These are phyloP conservation scores for Eimeria falciformis DNA, from an alignment of 169 alveolate genomes.

Conservation along the genomic window DNA sequence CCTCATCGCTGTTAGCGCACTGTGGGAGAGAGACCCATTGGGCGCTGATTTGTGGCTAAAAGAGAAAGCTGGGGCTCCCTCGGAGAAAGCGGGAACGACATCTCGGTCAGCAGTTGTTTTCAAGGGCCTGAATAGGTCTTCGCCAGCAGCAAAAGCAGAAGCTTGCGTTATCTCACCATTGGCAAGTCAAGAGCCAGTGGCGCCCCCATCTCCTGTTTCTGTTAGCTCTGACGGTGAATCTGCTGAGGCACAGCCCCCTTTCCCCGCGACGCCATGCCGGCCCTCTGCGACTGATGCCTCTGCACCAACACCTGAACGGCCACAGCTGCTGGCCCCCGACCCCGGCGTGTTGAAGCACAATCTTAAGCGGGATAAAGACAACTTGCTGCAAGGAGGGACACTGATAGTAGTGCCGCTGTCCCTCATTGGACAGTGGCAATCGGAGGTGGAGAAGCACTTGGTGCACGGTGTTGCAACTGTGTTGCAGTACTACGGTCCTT, in stretches of 20 bases:
- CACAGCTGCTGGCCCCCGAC: conserved; percentile 32
- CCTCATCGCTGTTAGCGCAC: conserved; percentile 67
- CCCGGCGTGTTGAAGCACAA: conserved; percentile 35
- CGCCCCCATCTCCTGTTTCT: conserved; percentile 14
- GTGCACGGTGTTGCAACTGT: conserved; percentile 79
- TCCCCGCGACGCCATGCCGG: neutral
- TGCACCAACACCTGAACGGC: neutral
- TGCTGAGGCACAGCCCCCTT: neutral
- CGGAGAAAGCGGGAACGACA: neutral
- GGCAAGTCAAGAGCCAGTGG: neutral
- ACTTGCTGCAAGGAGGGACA: conserved; percentile 84
- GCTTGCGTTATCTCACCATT: neutral
- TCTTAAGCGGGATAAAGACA: conserved; percentile 41
- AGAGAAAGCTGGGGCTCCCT: neutral
- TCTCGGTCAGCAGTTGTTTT: neutral
- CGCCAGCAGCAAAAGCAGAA: neutral
- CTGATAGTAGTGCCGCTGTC: conserved; percentile 88
- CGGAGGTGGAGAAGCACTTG: conserved; percentile 84
- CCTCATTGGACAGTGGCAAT: conserved; percentile 86
- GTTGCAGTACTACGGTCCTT: conserved; percentile 81
- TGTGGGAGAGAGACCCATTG: conserved; percentile 51
- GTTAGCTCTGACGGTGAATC: conserved; percentile 28
- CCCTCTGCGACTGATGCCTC: neutral
- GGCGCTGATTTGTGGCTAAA: conserved; percentile 36
- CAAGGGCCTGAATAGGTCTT: neutral